phyloP scores from a whole-genome alignment of 1,284 basidiomycete genomes.

The Pascua sp. region DNA sequence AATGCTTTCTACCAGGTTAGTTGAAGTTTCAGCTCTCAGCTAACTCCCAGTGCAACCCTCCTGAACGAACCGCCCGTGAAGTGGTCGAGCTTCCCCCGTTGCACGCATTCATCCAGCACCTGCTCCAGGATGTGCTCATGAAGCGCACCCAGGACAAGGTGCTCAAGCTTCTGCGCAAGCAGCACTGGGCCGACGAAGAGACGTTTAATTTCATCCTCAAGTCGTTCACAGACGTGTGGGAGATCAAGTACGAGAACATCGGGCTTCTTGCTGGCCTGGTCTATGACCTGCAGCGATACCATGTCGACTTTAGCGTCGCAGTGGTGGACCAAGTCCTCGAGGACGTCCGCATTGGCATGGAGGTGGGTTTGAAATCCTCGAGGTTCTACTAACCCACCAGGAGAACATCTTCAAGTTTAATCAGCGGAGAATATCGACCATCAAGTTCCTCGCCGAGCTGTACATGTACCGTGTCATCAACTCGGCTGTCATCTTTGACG shows the following conservation, averaged over 20 bases:
- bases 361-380: constrained; percentile 49
- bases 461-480: constrained; percentile 95
- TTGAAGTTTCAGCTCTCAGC: not conserved
- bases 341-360: constrained; percentile 82
- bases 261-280: constrained; percentile 89
- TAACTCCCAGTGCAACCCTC: constrained; percentile 79
- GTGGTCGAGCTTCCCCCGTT: constrained; percentile 79
- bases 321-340: constrained; percentile 94
- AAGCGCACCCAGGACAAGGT: constrained; percentile 93
- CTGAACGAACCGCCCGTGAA: constrained; percentile 79
- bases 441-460: constrained; percentile 93
- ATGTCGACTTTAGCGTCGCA: constrained; percentile 78
- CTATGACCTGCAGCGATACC: constrained; percentile 88
- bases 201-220: constrained; percentile 57
- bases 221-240: constrained; percentile 94
- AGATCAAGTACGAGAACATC: constrained; percentile 87
- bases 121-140: constrained; percentile 84
- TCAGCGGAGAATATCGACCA: constrained; percentile 82
- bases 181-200: constrained; percentile 84
- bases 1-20: constrained; percentile 95
- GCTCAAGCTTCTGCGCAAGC: constrained; percentile 81
- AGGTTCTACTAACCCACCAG: constrained; percentile 30
- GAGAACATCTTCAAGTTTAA: constrained; percentile 93
- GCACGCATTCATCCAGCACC: constrained; percentile 87
- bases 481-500: constrained; percentile 86